Evolutionary conservation across 2,329 filamentous ascomycete genomes (phyloP), one percentile per base, ranked within the genome.

Genomic region (Colletotrichum lini): DNA sequence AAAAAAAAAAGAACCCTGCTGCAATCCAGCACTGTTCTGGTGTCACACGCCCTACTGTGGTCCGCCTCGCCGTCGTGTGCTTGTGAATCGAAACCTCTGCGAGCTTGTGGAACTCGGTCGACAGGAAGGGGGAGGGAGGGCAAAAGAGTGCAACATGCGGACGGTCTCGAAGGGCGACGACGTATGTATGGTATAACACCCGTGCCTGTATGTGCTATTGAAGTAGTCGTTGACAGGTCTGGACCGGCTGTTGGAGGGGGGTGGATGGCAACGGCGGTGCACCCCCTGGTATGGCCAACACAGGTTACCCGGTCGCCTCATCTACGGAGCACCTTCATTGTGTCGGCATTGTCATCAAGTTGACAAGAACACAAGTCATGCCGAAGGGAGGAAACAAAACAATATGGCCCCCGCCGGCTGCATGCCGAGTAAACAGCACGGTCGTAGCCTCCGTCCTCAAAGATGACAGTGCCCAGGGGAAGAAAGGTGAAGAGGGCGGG

Each of bases 361-460:
- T 40, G 38, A 52, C 49, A 57, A 50, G 38, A 49, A 66, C 30
- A 50, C 56, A 44, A 21, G n/a, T 21, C n/a, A 23, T 30, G 42
- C 38, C 45, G n/a, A 42, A 65, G 61, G 45, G 67, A 67, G 26
- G 64, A 63, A 57, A 70, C 57, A 61, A 52, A 62, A 57, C 45
- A 67, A 42, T n/a, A 9, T 4, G 21, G 35, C 44, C 50, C 65
- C 58, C 58, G 63, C 40, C 45, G 53, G 50, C 13, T 18, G 35
- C 58, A 58, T 54, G 57, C 16, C 30, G 23, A 45, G 50, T 50
- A 30, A 35, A 57, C 13, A 21, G 21, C 26, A 44, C 35, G 44
- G 23, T 23, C 60, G 23, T 21, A 63, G 38, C 18, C 16, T 26
- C 21, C 44, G 13, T 18, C n/a, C 18, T 38, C n/a, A 30, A 30